Conservation (phyloP, 495 filamentous ascomycete species). For the Trypethelium eluteriae region DNA sequence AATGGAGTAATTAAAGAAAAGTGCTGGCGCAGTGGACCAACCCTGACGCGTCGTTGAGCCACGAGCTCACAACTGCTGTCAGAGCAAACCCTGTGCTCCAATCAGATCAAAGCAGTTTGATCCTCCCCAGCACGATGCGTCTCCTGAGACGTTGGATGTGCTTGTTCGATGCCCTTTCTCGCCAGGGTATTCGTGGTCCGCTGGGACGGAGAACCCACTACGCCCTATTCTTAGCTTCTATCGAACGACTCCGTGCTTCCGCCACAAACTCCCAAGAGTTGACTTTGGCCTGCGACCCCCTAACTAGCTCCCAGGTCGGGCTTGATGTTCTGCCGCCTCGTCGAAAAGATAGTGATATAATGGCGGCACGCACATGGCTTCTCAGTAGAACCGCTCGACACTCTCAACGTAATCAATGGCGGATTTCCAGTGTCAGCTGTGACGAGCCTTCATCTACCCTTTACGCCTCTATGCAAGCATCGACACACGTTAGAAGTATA, state of each 20-base stretch:
- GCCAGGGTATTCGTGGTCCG: not conserved
- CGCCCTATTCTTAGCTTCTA: not conserved
- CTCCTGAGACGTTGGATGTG: constrained; percentile 3
- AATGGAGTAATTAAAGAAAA: not conserved
- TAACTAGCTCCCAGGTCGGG: too few species aligned
- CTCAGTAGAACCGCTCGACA: not conserved
- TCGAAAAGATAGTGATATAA: too few species aligned
- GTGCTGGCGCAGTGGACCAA: not conserved
- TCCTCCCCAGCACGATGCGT: not conserved
- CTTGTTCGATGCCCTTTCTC: not conserved
- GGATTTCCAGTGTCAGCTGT: not conserved
- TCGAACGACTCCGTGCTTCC: too few species aligned
- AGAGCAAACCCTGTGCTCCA: not conserved
- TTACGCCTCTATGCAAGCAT: not conserved
- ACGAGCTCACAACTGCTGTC: constrained; percentile 6
- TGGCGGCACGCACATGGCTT: too few species aligned
- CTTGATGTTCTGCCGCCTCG: too few species aligned
- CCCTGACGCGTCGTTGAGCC: constrained; percentile 5
- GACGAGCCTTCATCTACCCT: not conserved
- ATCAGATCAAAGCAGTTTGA: not conserved
- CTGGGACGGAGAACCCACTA: not conserved
- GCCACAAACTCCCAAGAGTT: too few species aligned
- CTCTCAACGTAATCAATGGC: not conserved
- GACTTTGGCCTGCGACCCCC: too few species aligned
- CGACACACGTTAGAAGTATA: not conserved